phyloP scores from a whole-genome alignment of 2,329 filamentous ascomycete genomes.

The Acrodontium crateriforme region DNA sequence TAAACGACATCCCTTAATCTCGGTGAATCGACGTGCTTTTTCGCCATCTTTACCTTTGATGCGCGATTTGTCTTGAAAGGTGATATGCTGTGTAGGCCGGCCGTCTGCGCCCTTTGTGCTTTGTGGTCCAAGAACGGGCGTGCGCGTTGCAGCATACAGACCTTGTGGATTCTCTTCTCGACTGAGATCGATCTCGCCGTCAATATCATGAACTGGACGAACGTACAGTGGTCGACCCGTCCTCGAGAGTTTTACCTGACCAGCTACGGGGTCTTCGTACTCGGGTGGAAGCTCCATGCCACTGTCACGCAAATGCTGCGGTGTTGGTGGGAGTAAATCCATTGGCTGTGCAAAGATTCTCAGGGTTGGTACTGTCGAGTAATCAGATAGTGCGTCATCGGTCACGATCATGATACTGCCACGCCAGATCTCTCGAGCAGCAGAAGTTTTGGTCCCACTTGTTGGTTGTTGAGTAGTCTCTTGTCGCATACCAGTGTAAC shows the following conservation, averaged over 20 bases:
- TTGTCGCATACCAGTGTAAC: slow-evolving; percentile 71
- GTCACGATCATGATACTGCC: slow-evolving; percentile 95
- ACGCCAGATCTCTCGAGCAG: slow-evolving; percentile 69
- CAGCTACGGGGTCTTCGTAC: slow-evolving; percentile 79
- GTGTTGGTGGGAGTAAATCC: slow-evolving; percentile 66
- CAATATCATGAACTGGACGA: slow-evolving; percentile 73
- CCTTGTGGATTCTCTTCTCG: slow-evolving; percentile 66
- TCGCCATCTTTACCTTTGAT: slow-evolving; percentile 58
- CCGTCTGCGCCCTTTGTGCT: slow-evolving; percentile 11
- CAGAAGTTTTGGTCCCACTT: slow-evolving; percentile 21
- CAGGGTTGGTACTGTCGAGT: slow-evolving; percentile 62
- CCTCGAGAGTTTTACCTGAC: slow-evolving; percentile 71
- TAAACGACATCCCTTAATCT: slow-evolving; percentile 67
- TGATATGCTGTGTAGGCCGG: slow-evolving; percentile 18
- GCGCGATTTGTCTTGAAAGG: slow-evolving; percentile 30
- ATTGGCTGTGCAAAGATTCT: slow-evolving; percentile 79
- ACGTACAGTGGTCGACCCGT: slow-evolving; percentile 80
- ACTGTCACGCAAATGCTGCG: slow-evolving; percentile 49
- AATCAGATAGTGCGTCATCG: slow-evolving; percentile 67
- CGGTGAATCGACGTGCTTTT: slow-evolving; percentile 64
- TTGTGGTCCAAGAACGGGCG: slow-evolving; percentile 18
- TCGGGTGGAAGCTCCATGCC: slow-evolving; percentile 54
- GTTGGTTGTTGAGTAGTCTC: too few species aligned
- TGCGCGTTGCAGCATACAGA: slow-evolving; percentile 50
- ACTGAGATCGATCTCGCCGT: slow-evolving; percentile 66